Conservation (phyloP, 106 monocot species). For the Amphibolis antarctica region DNA sequence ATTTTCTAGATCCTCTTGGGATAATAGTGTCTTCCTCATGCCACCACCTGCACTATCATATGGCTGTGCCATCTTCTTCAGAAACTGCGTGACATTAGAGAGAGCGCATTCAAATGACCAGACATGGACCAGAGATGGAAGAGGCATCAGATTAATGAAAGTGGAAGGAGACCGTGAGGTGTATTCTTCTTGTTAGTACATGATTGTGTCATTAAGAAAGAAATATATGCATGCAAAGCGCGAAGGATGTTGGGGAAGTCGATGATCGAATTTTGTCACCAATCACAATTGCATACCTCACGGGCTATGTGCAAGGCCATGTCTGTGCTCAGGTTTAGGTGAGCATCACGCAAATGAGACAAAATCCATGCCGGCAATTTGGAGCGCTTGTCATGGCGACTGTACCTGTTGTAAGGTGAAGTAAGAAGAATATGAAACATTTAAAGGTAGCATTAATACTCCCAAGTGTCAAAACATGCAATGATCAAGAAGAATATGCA, state of each 20-base stretch:
- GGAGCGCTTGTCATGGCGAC: conserved; percentile 94
- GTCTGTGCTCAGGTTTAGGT: conserved; percentile 95
- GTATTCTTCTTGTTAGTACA: no score
- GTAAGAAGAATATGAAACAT: no score
- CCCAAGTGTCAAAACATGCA: no score
- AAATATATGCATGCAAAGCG: no score
- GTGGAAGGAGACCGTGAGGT: no score
- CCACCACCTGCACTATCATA: conserved; percentile 76
- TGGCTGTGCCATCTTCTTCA: conserved; percentile 92
- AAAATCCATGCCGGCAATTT: conserved; percentile 96
- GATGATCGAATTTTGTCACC: no score
- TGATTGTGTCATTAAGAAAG: no score
- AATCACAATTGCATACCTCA: conserved; percentile 37
- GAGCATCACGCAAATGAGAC: conserved; percentile 87
- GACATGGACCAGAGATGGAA: background rate
- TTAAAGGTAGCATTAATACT: no score
- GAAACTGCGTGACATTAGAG: conserved; percentile 40
- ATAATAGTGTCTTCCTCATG: conserved; percentile 61
- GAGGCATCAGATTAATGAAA: background rate
- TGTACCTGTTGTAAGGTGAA: conserved; percentile 63
- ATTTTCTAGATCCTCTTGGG: conserved; percentile 70
- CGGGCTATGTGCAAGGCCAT: conserved; percentile 99
- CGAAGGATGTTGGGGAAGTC: no score
- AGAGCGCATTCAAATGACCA: background rate
- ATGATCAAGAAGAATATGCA: no score